Conservation (phyloP, 257 asterid genomes). For the Fraxinus quadrangulata region DNA sequence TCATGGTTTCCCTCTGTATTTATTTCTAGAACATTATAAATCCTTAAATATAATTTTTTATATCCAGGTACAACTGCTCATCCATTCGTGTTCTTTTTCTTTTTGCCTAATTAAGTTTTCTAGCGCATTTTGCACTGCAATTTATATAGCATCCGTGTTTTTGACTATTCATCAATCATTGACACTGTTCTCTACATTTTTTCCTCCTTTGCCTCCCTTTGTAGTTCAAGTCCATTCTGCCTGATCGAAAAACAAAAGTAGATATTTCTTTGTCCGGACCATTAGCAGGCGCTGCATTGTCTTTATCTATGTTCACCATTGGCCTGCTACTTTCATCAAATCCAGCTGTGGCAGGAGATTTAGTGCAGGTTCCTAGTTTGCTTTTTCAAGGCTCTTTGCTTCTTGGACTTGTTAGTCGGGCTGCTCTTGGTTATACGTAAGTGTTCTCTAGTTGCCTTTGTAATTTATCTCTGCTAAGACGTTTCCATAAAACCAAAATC, state of each 20-base stretch:
- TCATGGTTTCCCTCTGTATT: slow-evolving; percentile 5
- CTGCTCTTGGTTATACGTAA: slow-evolving; percentile 77
- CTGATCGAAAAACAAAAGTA: slow-evolving; percentile 83
- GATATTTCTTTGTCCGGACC: slow-evolving; percentile 95
- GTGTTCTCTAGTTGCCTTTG: slow-evolving; percentile 30
- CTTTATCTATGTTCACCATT: slow-evolving; percentile 77
- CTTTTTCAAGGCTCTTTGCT: slow-evolving; percentile 97
- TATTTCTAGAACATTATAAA: neutral
- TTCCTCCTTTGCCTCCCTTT: slow-evolving; percentile 25
- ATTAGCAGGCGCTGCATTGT: slow-evolving; percentile 79
- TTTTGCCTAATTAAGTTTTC: slow-evolving; percentile 5
- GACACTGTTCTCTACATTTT: slow-evolving; percentile 8
- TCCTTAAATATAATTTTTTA: neutral
- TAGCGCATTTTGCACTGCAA: slow-evolving; percentile 1
- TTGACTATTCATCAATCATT: slow-evolving; percentile 4
- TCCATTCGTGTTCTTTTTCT: slow-evolving; percentile 1
- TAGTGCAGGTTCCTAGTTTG: slow-evolving; percentile 91
- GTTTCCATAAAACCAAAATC: slow-evolving; percentile 5
- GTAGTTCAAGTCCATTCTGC: slow-evolving; percentile 97
- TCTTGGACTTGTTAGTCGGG: slow-evolving; percentile 93
- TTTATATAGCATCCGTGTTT: slow-evolving; percentile 1
- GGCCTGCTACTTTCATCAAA: slow-evolving; percentile 85
- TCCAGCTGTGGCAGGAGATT: slow-evolving; percentile 71
- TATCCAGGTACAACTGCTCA: neutral
- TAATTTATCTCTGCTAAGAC: slow-evolving; percentile 18